Evolutionary conservation across 768 basidiomycete species (phyloP), one percentile per base, ranked within the genome.

Genomic region (Naganishia randhawae): DNA sequence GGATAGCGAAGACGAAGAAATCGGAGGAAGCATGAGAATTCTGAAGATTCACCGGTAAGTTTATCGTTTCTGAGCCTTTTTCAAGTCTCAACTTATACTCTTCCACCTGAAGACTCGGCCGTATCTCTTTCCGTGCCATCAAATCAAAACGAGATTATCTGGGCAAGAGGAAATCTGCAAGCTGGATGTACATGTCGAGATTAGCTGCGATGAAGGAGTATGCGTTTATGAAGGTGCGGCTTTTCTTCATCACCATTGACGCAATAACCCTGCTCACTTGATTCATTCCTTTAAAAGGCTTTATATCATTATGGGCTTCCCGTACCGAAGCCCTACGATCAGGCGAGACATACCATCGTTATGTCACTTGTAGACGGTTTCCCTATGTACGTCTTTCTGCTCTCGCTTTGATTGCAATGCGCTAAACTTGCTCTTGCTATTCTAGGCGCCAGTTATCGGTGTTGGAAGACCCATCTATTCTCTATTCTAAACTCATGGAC

Each of bases 121-220:
- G 96, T n/a, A 87, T 97, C 73, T 97, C 94, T 0, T 99, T 99
- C 82, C 88, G 96, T 48, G 87, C 92, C 0, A 92, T 99, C 82
- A 99, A 99, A 81, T 85, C 88, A 74, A 98, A 98, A 77, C 84
- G 96, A 69, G 96, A 99, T 76, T 99, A 98, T 77, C 82, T 99
- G 65, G 92, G 94, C 27, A 95, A 93, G 80, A 86, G 96, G 48
- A 92, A 92, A 80, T 91, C 89, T 19, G 95, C 96, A 0, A 91
- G 91, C 19, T 99, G 96, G 96, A 96, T 98, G 93, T 98, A 97
- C 81, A 91, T 99, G 91, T 94, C 92, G 25, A 86, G 96, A 25
- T 81, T 99, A 52, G 89, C 94, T 19, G 96, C 96, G 10, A 89
- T 95, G 82, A 98, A 97, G 77, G 96, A 99, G 78, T 99, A 88